Conservation (phyloP, 2,329 filamentous ascomycete species). For the Pseudogymnoascus sp. region DNA sequence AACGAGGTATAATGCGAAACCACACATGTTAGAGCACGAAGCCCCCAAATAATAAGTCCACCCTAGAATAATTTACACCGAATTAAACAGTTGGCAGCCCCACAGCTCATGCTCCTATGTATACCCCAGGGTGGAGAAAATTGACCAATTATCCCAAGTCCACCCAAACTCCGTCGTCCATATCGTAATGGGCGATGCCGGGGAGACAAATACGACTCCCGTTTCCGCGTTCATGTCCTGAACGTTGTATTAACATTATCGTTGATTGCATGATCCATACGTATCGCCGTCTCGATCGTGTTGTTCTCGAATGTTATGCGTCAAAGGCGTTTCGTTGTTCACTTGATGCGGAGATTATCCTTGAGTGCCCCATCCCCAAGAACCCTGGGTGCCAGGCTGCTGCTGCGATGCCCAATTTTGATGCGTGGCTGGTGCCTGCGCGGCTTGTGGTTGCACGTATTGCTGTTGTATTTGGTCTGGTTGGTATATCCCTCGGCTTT, state of each 20-base stretch:
- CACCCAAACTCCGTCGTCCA: slow-evolving; percentile 2
- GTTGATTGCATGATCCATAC: slow-evolving; percentile 7
- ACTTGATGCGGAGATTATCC: slow-evolving; percentile 9
- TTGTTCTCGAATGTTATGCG: slow-evolving; percentile 4
- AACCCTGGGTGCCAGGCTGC: slow-evolving; percentile 18
- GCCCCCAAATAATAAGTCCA: slow-evolving; percentile 3
- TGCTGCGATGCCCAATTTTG: slow-evolving; percentile 28
- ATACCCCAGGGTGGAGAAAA: neutral
- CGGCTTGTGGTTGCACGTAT: slow-evolving; percentile 56
- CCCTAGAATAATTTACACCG: slow-evolving; percentile 10
- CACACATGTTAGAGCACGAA: neutral
- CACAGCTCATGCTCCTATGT: neutral
- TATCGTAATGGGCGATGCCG: slow-evolving; percentile 1
- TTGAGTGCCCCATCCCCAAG: slow-evolving; percentile 25
- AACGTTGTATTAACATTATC: slow-evolving; percentile 9
- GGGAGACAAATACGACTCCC: slow-evolving; percentile 4
- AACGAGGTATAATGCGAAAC: slow-evolving; percentile 8
- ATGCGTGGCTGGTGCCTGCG: slow-evolving; percentile 23
- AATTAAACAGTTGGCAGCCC: slow-evolving; percentile 5
- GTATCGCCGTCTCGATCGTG: slow-evolving; percentile 6
- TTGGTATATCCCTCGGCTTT: slow-evolving; percentile 49
- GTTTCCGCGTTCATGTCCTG: slow-evolving; percentile 4
- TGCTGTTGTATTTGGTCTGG: slow-evolving; percentile 55
- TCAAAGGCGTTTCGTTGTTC: slow-evolving; percentile 4
- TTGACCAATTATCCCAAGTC: slow-evolving; percentile 3